Conservation (phyloP, 2,329 filamentous ascomycete species). For the Xylaria sp. region DNA sequence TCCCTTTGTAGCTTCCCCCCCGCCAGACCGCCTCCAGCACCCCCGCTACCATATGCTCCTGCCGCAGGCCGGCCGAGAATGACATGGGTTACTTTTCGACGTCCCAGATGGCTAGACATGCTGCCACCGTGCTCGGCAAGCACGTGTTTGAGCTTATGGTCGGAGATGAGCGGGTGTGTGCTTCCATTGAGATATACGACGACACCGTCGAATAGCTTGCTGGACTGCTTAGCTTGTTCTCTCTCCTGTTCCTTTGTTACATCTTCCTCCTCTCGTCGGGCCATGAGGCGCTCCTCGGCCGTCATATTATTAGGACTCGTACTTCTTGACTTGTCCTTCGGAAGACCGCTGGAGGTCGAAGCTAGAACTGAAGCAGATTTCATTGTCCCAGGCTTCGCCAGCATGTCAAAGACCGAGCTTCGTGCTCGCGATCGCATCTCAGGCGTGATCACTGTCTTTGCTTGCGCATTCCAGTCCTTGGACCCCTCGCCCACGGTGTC, state of each 20-base stretch:
- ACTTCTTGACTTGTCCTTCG: not conserved
- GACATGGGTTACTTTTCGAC: slow-evolving; percentile 82
- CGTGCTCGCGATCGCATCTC: slow-evolving; percentile 47
- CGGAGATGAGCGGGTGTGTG: slow-evolving; percentile 79
- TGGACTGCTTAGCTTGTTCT: slow-evolving; percentile 52
- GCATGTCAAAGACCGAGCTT: slow-evolving; percentile 60
- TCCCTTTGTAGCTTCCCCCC: slow-evolving; percentile 82
- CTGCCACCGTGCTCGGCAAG: slow-evolving; percentile 75
- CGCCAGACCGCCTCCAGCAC: slow-evolving; percentile 75
- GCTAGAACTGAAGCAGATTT: slow-evolving; percentile 9
- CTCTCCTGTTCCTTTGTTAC: slow-evolving; percentile 46
- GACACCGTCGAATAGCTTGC: slow-evolving; percentile 69
- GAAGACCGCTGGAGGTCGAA: not conserved
- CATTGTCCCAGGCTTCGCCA: slow-evolving; percentile 55
- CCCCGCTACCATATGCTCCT: slow-evolving; percentile 46
- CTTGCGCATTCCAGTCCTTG: slow-evolving; percentile 56
- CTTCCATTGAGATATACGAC: slow-evolving; percentile 88
- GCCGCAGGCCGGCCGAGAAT: slow-evolving; percentile 69
- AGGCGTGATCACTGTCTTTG: slow-evolving; percentile 51
- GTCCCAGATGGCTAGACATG: slow-evolving; percentile 72
- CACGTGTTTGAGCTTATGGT: slow-evolving; percentile 83
- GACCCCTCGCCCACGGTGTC: slow-evolving; percentile 71
- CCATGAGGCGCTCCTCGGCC: slow-evolving; percentile 37
- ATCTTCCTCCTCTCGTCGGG: slow-evolving; percentile 44
- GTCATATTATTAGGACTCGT: slow-evolving; percentile 1